Percentiles rank a stretch among this genome's conserved stretches.
Evolutionary conservation across 176 grass and related monocot genomes (phyloP).

Genomic region (Phyllostachys edulis): DNA sequence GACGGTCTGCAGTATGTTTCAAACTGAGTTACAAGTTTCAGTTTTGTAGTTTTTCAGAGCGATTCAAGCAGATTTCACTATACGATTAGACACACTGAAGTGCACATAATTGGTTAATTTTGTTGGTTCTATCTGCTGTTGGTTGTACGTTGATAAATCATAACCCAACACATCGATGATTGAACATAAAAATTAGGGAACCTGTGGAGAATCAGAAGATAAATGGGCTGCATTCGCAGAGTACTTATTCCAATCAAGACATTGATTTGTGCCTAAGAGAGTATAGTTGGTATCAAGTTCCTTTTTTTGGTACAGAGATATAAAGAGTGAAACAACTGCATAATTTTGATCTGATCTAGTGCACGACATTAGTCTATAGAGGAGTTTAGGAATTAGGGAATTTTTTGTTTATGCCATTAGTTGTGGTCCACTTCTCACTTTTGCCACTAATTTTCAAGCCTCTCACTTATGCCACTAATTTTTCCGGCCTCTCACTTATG

Average conservation of each 20-base stretch:
- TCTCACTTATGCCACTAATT: too few species aligned
- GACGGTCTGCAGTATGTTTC: neutral
- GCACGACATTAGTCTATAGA: neutral
- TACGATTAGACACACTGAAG: neutral
- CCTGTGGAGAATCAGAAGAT: neutral
- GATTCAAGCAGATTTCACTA: neutral
- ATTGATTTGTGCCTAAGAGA: neutral
- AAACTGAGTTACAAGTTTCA: neutral
- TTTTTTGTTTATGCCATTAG: too few species aligned
- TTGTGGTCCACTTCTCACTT: too few species aligned
- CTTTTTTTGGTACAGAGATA: neutral
- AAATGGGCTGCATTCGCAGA: neutral
- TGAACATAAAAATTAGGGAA: slow-evolving; percentile 3
- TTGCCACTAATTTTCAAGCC: too few species aligned
- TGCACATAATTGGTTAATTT: neutral
- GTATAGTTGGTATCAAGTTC: neutral
- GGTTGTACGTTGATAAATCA: neutral
- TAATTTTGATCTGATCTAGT: neutral
- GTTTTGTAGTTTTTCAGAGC: neutral
- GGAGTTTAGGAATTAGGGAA: neutral
- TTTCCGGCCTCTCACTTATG: too few species aligned
- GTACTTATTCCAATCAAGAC: neutral
- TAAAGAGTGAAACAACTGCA: neutral
- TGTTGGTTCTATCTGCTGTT: neutral
- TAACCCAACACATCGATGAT: neutral